These are phyloP conservation scores for Closterium sp. DNA, from an alignment of 139 green algal species.

Conservation along the genomic window DNA sequence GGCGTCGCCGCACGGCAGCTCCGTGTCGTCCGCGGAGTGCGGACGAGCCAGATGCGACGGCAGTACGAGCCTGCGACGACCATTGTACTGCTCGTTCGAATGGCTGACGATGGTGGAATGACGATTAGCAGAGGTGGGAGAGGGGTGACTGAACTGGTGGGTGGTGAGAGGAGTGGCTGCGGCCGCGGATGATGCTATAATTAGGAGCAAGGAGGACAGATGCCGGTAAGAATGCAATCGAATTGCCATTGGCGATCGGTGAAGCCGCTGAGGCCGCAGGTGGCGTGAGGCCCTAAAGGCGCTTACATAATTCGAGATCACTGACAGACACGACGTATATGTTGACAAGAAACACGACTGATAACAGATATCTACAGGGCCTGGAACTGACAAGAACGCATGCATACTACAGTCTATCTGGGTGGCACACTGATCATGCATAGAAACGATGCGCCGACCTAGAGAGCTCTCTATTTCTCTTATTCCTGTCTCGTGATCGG, in stretches of 20 bases:
- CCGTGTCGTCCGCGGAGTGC: neutral
- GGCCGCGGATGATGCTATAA: neutral
- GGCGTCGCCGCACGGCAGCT: neutral
- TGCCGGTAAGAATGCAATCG: neutral
- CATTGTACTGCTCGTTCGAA: neutral
- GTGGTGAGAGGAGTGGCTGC: neutral
- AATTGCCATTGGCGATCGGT: neutral
- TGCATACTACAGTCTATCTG: too few species aligned
- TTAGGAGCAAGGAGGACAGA: neutral
- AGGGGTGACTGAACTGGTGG: neutral
- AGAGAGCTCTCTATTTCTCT: too few species aligned
- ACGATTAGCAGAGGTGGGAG: neutral
- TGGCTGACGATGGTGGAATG: neutral
- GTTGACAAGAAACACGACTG: too few species aligned
- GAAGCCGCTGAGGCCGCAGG: neutral
- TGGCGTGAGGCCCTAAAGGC: neutral
- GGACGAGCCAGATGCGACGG: neutral
- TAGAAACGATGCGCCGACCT: too few species aligned
- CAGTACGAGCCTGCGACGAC: neutral
- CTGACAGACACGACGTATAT: too few species aligned
- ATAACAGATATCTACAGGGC: too few species aligned
- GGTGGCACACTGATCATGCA: too few species aligned
- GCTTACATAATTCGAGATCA: too few species aligned
- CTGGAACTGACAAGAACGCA: too few species aligned
- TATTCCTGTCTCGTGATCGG: too few species aligned